A percentile compares a stretch with the other conserved stretches of the same genome.
phyloP scores from a whole-genome alignment of 495 filamentous ascomycete genomes.

The Daldinia childiae region DNA sequence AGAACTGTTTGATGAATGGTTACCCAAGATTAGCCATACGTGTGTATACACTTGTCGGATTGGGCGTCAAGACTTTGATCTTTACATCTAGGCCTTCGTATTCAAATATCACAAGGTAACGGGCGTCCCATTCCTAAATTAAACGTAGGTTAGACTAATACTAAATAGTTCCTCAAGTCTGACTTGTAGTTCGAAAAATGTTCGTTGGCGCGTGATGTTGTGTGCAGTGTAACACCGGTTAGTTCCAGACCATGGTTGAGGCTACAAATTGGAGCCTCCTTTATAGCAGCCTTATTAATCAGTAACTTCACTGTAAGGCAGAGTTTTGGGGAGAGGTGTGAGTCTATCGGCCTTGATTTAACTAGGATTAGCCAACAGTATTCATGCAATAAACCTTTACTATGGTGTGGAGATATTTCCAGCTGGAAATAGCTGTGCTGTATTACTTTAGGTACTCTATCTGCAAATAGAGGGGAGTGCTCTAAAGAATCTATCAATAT shows the following conservation, averaged over 20 bases:
- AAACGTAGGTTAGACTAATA: background rate
- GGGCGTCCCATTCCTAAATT: background rate
- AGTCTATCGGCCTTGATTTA: background rate
- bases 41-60: slow-evolving; percentile 1
- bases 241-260: background rate
- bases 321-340: background rate
- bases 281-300: background rate
- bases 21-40: background rate
- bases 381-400: background rate
- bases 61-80: background rate
- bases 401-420: background rate
- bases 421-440: background rate
- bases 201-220: background rate
- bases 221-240: background rate
- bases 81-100: background rate
- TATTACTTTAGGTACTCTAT: background rate
- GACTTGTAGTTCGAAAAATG: slow-evolving; percentile 3
- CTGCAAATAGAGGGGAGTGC: background rate
- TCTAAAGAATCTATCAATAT: background rate
- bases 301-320: background rate
- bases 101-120: background rate
- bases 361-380: background rate
- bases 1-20: background rate
- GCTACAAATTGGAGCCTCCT: slow-evolving; percentile 12
- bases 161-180: background rate